Conservation (phyloP, 257 asterid species). For the Scutellaria barbata region DNA sequence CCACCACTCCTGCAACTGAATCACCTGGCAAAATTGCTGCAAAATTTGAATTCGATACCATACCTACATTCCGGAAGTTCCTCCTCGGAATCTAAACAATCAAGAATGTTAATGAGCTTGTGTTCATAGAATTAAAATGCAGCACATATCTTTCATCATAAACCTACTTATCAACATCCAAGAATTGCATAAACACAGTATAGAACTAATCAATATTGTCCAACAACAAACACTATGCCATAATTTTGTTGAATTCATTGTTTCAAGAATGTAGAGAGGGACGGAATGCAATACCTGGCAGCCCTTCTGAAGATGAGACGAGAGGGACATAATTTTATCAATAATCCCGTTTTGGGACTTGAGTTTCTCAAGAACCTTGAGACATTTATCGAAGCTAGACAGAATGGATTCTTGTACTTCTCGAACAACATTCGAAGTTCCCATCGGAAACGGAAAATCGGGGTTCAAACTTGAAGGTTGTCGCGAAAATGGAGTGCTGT, state of each 20-base stretch:
- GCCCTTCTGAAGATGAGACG: constrained; percentile 53
- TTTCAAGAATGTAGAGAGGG: not conserved
- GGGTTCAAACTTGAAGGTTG: constrained; percentile 48
- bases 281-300: constrained; percentile 46
- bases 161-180: too few species aligned
- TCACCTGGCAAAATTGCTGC: constrained; percentile 92
- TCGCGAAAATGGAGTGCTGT: constrained; percentile 46
- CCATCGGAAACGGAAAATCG: constrained; percentile 41
- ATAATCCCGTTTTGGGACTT: constrained; percentile 51
- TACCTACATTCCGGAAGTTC: constrained; percentile 37
- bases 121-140: not conserved
- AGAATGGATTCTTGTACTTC: constrained; percentile 47
- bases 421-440: constrained; percentile 51
- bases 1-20: constrained; percentile 81
- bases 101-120: constrained; percentile 27
- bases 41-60: constrained; percentile 51
- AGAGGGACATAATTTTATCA: constrained; percentile 46
- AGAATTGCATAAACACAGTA: not conserved
- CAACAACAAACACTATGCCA: not conserved
- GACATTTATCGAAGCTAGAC: constrained; percentile 47
- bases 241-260: not conserved
- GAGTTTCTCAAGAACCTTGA: constrained; percentile 42
- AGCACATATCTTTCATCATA: not conserved
- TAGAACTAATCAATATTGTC: not conserved
- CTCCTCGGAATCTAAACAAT: constrained; percentile 55